phyloP scores from a whole-genome alignment of 495 filamentous ascomycete genomes.

The Cudoniella acicularis region DNA sequence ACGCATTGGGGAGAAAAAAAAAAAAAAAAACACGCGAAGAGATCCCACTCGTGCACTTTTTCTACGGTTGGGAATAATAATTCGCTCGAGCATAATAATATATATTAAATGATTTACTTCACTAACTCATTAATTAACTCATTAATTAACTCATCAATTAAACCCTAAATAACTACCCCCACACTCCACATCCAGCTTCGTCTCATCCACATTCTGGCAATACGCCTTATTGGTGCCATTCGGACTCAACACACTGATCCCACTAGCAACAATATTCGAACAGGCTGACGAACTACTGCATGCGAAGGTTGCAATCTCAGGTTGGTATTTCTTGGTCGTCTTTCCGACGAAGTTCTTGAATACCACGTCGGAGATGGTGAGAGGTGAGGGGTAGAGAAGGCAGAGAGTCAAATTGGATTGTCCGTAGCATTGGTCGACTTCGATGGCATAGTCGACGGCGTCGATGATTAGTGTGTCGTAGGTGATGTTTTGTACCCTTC shows the following conservation, averaged over 20 bases:
- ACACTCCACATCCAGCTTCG: slow-evolving; percentile 42
- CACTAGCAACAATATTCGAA: slow-evolving; percentile 45
- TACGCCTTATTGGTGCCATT: slow-evolving; percentile 44
- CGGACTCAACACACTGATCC: slow-evolving; percentile 51
- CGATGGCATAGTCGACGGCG: slow-evolving; percentile 63
- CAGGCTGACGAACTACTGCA: slow-evolving; percentile 53
- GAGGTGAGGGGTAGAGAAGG: slow-evolving; percentile 49
- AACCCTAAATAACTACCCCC: not conserved
- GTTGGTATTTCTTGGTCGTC: slow-evolving; percentile 48
- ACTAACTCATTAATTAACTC: no score
- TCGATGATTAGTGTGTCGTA: slow-evolving; percentile 52
- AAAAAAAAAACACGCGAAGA: no score
- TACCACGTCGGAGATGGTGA: slow-evolving; percentile 54
- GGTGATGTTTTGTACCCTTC: slow-evolving; percentile 45
- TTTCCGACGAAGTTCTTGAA: slow-evolving; percentile 53
- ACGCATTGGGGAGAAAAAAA: no score
- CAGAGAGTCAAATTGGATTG: slow-evolving; percentile 60
- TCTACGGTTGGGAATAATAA: no score
- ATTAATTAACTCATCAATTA: no score
- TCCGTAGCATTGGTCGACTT: slow-evolving; percentile 64
- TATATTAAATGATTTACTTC: no score
- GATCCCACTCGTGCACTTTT: no score
- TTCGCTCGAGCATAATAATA: no score
- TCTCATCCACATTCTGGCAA: slow-evolving; percentile 50
- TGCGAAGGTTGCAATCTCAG: slow-evolving; percentile 51